A percentile compares a stretch with the other conserved stretches of the same genome.
phyloP scores from a whole-genome alignment of 192 early-diverging fungal genomes.

The Podila clonocystis region DNA sequence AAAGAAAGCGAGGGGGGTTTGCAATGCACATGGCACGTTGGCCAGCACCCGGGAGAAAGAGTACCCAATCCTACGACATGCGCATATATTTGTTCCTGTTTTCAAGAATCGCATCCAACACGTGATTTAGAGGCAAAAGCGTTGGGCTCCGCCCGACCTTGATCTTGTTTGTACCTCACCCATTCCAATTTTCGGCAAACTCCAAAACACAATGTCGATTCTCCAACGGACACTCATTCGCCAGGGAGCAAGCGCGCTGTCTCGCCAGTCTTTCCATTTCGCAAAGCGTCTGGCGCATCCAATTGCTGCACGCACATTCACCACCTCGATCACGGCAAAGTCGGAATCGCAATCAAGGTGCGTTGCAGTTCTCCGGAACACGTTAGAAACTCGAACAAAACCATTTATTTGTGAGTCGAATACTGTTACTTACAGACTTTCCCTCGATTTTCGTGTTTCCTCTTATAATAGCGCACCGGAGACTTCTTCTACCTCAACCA shows the following conservation, averaged over 20 bases:
- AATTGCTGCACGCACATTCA: not conserved
- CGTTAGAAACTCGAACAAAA: too few relatives aligned
- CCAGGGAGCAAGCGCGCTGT: not conserved
- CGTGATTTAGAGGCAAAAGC: too few relatives aligned
- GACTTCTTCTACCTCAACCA: not conserved
- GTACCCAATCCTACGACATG: too few relatives aligned
- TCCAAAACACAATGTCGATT: not conserved
- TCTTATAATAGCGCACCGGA: not conserved
- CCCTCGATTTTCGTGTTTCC: not conserved
- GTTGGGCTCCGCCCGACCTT: too few relatives aligned
- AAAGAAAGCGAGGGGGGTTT: too few relatives aligned
- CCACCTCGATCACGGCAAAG: not conserved
- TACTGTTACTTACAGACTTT: not conserved
- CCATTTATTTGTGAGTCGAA: too few relatives aligned
- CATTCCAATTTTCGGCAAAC: not conserved
- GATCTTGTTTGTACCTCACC: too few relatives aligned
- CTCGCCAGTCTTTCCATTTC: not conserved
- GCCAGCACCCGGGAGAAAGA: too few relatives aligned
- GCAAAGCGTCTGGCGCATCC: not conserved
- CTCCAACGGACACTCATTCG: constrained; percentile 1
- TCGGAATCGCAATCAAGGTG: not conserved
- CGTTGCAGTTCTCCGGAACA: too few relatives aligned
- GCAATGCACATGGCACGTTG: too few relatives aligned
- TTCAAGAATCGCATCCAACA: too few relatives aligned
- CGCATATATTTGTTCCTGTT: too few relatives aligned